Evolutionary conservation across 148 eudicot genomes (phyloP).

Genomic region (Chenopodium formosanum): DNA sequence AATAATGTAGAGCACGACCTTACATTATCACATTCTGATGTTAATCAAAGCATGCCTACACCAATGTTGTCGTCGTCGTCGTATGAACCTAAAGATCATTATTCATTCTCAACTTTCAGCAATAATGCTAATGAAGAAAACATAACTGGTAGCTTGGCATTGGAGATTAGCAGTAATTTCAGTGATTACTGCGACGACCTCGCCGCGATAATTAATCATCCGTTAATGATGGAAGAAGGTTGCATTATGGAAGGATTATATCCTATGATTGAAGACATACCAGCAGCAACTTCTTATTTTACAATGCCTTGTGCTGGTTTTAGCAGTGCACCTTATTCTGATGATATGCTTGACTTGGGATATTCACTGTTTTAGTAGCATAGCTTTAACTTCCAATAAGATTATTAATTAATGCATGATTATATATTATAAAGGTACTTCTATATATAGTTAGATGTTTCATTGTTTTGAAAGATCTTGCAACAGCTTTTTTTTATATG

Average conservation of each 20-base stretch:
- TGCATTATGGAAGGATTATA: slow-evolving; percentile 32
- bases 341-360: slow-evolving; percentile 48
- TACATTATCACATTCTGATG: background rate
- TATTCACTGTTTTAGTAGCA: slow-evolving; percentile 39
- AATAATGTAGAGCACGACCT: background rate
- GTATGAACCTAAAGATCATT: background rate
- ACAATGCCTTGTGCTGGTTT: slow-evolving; percentile 1
- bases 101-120: slow-evolving; percentile 11
- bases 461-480: too few species aligned
- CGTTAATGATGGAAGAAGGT: slow-evolving; percentile 27
- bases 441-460: background rate
- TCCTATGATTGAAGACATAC: slow-evolving; percentile 32
- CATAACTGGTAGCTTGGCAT: slow-evolving; percentile 38
- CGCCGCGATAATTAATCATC: slow-evolving; percentile 16
- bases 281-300: slow-evolving; percentile 23
- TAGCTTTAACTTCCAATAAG: background rate
- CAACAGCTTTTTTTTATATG: too few species aligned
- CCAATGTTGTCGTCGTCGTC: background rate
- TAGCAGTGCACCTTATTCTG: slow-evolving; percentile 26
- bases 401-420: background rate
- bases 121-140: slow-evolving; percentile 8
- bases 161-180: slow-evolving; percentile 17
- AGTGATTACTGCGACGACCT: slow-evolving; percentile 9
- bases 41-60: background rate
- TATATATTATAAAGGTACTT: background rate